Base-by-base conservation (phyloP, 176 grass and related monocot species). In the Tuctoria greenei region DNA sequence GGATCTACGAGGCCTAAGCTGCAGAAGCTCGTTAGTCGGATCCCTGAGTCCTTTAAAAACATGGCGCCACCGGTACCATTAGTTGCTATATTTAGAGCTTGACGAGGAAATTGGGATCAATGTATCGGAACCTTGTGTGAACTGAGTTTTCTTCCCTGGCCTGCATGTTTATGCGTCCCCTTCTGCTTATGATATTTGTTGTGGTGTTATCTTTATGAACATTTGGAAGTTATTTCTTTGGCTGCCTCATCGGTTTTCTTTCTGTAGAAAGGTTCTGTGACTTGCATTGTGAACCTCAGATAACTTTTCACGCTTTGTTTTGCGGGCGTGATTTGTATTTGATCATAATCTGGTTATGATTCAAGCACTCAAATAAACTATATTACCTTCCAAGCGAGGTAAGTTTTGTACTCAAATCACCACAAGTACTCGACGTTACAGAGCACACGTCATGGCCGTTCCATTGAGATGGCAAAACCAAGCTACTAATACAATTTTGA, bases 1-100 rank as follows among this genome's bases (percentile, higher is more conserved):
- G 95, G 95, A 95, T 99, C 89, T 99, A 99, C 1, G 95, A 99
- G 92, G 59, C 31, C 59, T 89, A 93, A 87, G 62, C 31, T 66
- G 27, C 24, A 4, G 45, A 37, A 28, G 35, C 21, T 41, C 42
- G 16, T 25, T 1, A 50, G 4, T 84, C 9, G 64, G n/a, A 59
- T 24, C 5, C n/a, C 64, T 62, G 36, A 80, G 75, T 63, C 58
- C 12, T 59, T 77, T 9, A 12, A 20, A 14, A 69, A 57, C 21
- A 45, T 82, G 23, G 10, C 63, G 55, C 51, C 45, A 83, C 64
- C 60, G 23, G 0, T 64, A 49, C 34, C 57, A 43, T 72, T 64
- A 65, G 9, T 27, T 65, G 42, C 18, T 25, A 69, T 78, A 51
- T 82, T 60, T 76, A 71, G 67, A 17, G 44, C 64, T 78, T 55